These are phyloP conservation scores for Aphanomyces invadans DNA, from an alignment of 352 stramenopile species.

Conservation along the genomic window DNA sequence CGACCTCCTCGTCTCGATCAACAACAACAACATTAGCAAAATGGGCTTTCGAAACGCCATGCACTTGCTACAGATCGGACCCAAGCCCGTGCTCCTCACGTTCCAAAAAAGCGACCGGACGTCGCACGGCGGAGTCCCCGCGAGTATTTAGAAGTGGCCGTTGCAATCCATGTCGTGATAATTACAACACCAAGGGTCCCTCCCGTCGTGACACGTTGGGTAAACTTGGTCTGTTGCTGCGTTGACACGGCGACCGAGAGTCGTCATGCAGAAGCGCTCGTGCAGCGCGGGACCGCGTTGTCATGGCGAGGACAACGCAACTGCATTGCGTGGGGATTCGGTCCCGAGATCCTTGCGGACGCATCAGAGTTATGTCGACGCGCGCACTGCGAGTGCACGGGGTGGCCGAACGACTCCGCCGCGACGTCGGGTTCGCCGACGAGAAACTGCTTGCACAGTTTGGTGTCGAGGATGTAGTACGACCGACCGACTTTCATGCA, in stretches of 20 bases:
- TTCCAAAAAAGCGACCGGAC: slow-evolving; percentile 14
- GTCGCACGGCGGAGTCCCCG: slow-evolving; percentile 17
- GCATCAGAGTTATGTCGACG: no score
- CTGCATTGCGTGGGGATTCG: no score
- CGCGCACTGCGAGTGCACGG: background rate
- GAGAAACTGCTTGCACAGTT: slow-evolving; percentile 1
- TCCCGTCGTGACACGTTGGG: no score
- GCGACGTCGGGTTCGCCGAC: background rate
- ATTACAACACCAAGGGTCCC: no score
- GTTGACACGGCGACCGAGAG: no score
- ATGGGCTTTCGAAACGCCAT: slow-evolving; percentile 82
- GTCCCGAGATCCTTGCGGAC: no score
- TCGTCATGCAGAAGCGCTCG: no score
- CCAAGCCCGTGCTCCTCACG: slow-evolving; percentile 78
- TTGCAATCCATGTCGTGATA: no score
- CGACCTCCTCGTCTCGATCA: slow-evolving; percentile 76
- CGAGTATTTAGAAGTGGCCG: slow-evolving; percentile 14
- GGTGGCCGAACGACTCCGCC: background rate
- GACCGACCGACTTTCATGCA: background rate
- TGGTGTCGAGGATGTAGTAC: slow-evolving; percentile 7
- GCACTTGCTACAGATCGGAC: slow-evolving; percentile 77
- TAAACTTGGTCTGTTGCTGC: no score
- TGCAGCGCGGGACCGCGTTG: no score
- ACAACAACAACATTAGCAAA: slow-evolving; percentile 89
- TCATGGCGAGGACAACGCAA: no score